Evolutionary conservation across 169 alveolate genomes (phyloP), one percentile per base, ranked within the genome.

Genomic region (Hepatocystis sp.): DNA sequence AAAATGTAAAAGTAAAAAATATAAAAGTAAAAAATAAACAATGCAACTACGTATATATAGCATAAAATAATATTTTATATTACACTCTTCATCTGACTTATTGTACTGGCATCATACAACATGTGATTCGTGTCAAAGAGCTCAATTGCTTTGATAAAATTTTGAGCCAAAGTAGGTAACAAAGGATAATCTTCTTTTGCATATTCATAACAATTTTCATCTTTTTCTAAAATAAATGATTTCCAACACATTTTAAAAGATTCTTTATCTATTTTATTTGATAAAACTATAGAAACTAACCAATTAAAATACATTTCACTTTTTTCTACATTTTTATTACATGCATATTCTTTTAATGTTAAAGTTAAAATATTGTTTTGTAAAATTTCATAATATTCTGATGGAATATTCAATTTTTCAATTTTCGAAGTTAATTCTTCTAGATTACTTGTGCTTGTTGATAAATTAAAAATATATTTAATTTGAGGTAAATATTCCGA

Each of bases 281-380:
- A 42, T 27, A 76, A 36, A 8, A 40, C 88, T 11, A 25, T 52
- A 0, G 88, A 44, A 25, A 76, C n/a, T 7, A 76, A 55, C 88
- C 88, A 76, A 51, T 52, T 46, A 36, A 76, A 76, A 34, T 56
- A 76, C 0, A 30, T 53, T 3, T 32, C 21, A 58, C 88, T 76
- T 28, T 49, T 76, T 58, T 76, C 88, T 15, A 76, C 61, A 49
- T 76, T 58, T 39, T 58, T 76, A 51, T 76, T 76, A n/a, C 88
- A 76, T n/a, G 88, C 88, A 51, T 76, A 76, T 52, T 76, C 58
- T 49, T 76, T 76, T 44, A 76, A 51, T 25, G 88, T 76, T n/a
- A 58, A 44, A 36, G 56, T 76, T 58, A 76, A 58, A 28, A 76
- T 76, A 10, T 58, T 25, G n/a, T 11, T 17, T 13, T 76, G 88